Percentiles rank a stretch among this genome's conserved stretches.
These are phyloP conservation scores for Colletotrichum viniferum DNA, from an alignment of 2,329 filamentous ascomycete species.

Conservation along the genomic window DNA sequence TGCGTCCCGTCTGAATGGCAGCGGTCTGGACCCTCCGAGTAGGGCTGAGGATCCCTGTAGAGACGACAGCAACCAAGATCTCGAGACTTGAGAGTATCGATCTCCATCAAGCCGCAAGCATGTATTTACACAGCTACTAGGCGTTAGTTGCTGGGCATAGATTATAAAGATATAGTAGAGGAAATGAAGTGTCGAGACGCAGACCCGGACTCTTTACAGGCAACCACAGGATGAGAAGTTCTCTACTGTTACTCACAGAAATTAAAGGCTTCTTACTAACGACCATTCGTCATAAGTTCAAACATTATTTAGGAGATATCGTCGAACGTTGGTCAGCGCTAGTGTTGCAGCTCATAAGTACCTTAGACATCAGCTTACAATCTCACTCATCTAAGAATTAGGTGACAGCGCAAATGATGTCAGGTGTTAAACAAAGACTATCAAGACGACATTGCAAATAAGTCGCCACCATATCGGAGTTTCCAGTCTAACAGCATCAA, in stretches of 20 bases:
- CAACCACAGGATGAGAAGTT: not conserved
- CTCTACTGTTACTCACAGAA: not conserved
- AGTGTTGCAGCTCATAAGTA: not conserved
- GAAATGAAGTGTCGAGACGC: not conserved
- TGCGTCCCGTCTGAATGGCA: not conserved
- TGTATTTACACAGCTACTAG: not conserved
- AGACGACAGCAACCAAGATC: not conserved
- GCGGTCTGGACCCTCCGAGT: not conserved
- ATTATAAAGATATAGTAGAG: not conserved
- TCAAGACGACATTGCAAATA: not conserved
- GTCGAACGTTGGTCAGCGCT: not conserved
- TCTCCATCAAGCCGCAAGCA: not conserved
- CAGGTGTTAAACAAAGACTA: not conserved
- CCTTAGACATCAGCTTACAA: not conserved
- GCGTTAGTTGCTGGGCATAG: not conserved
- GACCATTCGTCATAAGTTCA: not conserved
- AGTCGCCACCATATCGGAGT: not conserved
- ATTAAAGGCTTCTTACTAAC: not conserved
- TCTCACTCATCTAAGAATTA: not conserved
- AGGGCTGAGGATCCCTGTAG: not conserved
- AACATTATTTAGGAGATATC: not conserved
- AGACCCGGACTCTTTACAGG: rapidly evolving
- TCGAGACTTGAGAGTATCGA: too few relatives aligned
- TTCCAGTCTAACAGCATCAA: not conserved
- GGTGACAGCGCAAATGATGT: not conserved